phyloP scores from a whole-genome alignment of 2,329 filamentous ascomycete species.

The Zasmidium cellare region DNA sequence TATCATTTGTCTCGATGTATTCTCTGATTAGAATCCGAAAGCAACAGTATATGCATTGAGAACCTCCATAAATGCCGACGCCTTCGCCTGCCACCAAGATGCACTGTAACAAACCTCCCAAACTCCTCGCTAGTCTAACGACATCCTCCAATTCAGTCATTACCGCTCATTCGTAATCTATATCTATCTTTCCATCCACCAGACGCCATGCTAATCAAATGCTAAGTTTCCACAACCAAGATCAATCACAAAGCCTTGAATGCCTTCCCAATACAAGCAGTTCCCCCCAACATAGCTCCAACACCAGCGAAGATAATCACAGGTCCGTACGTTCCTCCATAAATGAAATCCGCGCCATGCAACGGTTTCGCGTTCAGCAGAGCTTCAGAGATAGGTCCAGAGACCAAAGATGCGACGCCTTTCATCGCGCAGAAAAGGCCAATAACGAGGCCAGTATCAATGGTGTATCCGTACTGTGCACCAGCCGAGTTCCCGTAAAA shows the following conservation, averaged over 20 bases:
- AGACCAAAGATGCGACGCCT: constrained; percentile 10
- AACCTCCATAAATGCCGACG: no score
- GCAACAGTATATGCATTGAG: no score
- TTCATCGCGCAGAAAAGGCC: constrained; percentile 12
- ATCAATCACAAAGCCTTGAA: background rate
- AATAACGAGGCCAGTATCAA: constrained; percentile 17
- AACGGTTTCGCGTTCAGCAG: constrained; percentile 1
- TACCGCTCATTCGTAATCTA: background rate
- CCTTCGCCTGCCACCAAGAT: background rate
- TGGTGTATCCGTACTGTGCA: background rate
- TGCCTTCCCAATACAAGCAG: background rate
- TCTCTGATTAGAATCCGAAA: background rate
- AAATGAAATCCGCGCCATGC: constrained; percentile 5
- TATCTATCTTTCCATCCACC: background rate
- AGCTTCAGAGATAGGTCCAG: constrained; percentile 11
- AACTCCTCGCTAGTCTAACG: background rate
- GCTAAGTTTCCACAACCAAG: background rate
- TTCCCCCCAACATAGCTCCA: background rate
- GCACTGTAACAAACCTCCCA: background rate
- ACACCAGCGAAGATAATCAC: background rate
- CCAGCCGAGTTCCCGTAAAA: background rate
- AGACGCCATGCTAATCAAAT: background rate
- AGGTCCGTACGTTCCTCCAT: constrained; percentile 9
- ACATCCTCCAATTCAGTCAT: background rate
- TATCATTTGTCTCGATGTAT: background rate